phyloP scores from a whole-genome alignment of 805 yeast genomes.

The Starmerella floricola region DNA sequence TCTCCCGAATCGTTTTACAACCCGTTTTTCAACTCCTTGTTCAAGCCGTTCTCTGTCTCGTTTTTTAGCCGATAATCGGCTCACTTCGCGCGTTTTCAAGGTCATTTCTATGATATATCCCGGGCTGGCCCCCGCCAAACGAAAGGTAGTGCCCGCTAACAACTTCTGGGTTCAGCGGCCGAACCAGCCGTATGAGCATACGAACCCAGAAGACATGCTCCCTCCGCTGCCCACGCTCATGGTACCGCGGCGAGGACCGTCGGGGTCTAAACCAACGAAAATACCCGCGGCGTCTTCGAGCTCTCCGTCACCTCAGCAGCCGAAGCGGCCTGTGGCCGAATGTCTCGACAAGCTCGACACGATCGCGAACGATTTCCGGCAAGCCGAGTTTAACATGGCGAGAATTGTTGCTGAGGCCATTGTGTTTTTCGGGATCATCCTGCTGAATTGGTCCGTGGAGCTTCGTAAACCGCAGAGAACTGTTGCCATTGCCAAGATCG shows the following conservation, averaged over 20 bases:
- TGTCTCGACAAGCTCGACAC: conserved; percentile 2
- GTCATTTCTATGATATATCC: conserved; percentile 5
- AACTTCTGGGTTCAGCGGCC: too few species aligned
- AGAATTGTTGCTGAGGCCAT: conserved; percentile 16
- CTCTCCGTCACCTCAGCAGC: too few species aligned
- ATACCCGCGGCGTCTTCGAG: too few species aligned
- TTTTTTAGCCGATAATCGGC: too few species aligned
- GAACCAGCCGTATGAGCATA: too few species aligned
- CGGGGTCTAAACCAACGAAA: background rate
- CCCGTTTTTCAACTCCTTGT: too few species aligned
- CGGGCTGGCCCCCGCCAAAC: conserved; percentile 1
- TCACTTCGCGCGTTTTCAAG: too few species aligned
- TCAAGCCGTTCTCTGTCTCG: too few species aligned
- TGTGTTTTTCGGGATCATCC: conserved; percentile 14
- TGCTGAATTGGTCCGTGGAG: conserved; percentile 12
- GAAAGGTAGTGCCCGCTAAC: background rate
- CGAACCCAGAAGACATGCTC: too few species aligned
- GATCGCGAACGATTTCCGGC: conserved; percentile 5
- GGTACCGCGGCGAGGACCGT: too few species aligned
- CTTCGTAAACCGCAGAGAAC: conserved; percentile 7
- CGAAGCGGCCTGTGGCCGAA: background rate
- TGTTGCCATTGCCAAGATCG: conserved; percentile 6
- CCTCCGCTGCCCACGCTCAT: background rate
- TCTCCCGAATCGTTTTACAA: too few species aligned
- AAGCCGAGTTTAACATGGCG: conserved; percentile 8